Percentiles rank a stretch among this genome's conserved stretches.
Evolutionary conservation across 2,329 filamentous ascomycete species (phyloP).

Genomic region (Zasmidium citrigriseum): DNA sequence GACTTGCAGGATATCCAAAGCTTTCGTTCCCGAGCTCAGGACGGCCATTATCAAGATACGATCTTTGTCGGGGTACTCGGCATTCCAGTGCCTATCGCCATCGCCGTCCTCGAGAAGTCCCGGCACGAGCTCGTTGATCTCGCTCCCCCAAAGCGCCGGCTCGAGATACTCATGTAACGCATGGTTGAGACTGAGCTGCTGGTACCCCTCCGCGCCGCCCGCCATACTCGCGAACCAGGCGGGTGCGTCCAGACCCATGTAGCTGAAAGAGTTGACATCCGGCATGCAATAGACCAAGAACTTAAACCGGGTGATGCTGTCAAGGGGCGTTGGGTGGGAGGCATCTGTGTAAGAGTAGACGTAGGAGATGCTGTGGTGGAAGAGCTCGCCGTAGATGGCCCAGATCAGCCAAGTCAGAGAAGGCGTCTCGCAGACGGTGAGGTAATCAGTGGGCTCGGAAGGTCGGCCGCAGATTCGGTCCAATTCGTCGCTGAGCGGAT

Average conservation of each 20-base stretch:
- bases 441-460: neutral
- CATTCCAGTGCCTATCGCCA: neutral
- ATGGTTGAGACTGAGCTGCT: neutral
- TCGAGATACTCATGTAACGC: neutral
- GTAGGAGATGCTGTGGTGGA: neutral
- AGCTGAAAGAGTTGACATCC: neutral
- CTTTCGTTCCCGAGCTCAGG: neutral
- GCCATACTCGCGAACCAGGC: neutral
- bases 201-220: neutral
- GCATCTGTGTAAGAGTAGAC: neutral
- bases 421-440: neutral
- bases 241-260: neutral
- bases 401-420: neutral
- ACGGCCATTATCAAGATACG: neutral
- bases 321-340: neutral
- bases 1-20: neutral
- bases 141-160: neutral
- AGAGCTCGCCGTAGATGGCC: conserved; percentile 1
- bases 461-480: neutral
- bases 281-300: neutral
- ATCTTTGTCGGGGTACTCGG: neutral
- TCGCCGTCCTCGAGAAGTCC: neutral
- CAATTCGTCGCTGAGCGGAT: neutral
- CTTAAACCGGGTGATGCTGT: neutral
- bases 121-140: neutral